Percentiles rank a stretch among this genome's conserved stretches.
These are phyloP conservation scores for Scytalidium sp. DNA, from an alignment of 2,329 filamentous ascomycete species.

Conservation along the genomic window DNA sequence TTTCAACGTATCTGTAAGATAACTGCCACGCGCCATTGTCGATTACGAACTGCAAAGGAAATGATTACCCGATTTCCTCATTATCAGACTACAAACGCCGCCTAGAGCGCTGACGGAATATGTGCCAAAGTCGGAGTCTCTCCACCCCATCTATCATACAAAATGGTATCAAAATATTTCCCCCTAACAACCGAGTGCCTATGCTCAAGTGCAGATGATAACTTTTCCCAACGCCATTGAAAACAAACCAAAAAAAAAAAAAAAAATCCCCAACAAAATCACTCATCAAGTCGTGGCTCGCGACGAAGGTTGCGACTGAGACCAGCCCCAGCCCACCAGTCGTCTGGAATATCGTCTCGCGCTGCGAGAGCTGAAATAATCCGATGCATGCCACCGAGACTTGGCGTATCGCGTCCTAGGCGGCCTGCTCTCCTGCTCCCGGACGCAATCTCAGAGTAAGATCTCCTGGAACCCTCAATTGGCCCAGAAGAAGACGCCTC, in stretches of 20 bases:
- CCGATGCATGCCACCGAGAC: constrained; percentile 63
- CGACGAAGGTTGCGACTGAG: constrained; percentile 56
- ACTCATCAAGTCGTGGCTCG: constrained; percentile 27
- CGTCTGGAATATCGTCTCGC: constrained; percentile 74
- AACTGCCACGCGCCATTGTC: too few species aligned
- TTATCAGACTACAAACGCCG: not conserved
- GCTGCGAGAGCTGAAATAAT: constrained; percentile 69
- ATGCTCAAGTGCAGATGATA: not conserved
- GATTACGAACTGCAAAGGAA: not conserved
- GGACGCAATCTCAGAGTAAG: constrained; percentile 23
- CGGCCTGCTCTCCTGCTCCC: not conserved
- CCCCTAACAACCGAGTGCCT: not conserved
- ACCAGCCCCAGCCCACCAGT: constrained; percentile 75
- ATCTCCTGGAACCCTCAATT: constrained; percentile 16
- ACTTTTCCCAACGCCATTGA: constrained; percentile 1
- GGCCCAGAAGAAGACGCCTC: not conserved
- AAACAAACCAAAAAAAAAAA: constrained; percentile 1
- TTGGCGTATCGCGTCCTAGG: constrained; percentile 7
- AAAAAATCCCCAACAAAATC: not conserved
- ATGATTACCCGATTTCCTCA: not conserved
- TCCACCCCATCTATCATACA: constrained; percentile 15
- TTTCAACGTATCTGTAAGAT: too few species aligned
- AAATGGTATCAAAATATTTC: constrained; percentile 18
- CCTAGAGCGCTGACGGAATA: not conserved
- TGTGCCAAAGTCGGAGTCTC: not conserved